Percentiles rank a stretch among this genome's conserved stretches.
These are phyloP conservation scores for Buxus sempervirens DNA, from an alignment of 164 flowering plant species.

Conservation along the genomic window DNA sequence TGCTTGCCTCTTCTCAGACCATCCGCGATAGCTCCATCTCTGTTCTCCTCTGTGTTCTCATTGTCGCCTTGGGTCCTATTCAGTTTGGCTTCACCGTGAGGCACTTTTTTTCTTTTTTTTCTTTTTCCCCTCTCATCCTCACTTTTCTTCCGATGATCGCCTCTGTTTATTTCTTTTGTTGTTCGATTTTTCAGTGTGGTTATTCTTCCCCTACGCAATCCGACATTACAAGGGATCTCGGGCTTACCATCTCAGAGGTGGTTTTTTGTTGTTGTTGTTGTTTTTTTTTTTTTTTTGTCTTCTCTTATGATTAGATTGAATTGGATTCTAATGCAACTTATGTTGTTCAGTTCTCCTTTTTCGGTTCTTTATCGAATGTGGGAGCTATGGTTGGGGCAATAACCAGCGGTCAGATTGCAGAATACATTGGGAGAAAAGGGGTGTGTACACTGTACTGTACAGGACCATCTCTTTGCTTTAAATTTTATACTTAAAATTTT, in stretches of 20 bases:
- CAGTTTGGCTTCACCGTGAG: conserved; percentile 89
- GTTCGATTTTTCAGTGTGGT: conserved; percentile 35
- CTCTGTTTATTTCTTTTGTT: background rate
- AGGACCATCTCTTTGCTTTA: background rate
- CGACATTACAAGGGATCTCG: conserved; percentile 46
- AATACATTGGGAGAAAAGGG: conserved; percentile 71
- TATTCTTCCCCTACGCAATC: conserved; percentile 72
- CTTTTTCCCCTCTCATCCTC: background rate
- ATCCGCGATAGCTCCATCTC: conserved; percentile 74
- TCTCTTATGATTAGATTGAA: background rate
- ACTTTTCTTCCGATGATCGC: background rate
- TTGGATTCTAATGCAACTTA: conserved; percentile 2
- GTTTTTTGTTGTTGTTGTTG: background rate
- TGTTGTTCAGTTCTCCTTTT: conserved; percentile 46
- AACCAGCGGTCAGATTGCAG: conserved; percentile 68
- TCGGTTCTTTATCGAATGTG: conserved; percentile 67
- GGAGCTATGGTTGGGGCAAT: conserved; percentile 88
- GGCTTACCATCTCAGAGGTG: conserved; percentile 57
- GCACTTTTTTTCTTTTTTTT: background rate
- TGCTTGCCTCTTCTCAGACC: conserved; percentile 39
- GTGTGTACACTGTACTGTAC: too few relatives aligned
- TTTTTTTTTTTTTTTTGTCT: background rate
- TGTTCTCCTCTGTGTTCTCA: conserved; percentile 67
- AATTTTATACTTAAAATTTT: too few relatives aligned
- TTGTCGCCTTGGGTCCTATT: conserved; percentile 85